Evolutionary conservation across 768 basidiomycete genomes (phyloP), one percentile per base, ranked within the genome.

Genomic region (Chiua virens): DNA sequence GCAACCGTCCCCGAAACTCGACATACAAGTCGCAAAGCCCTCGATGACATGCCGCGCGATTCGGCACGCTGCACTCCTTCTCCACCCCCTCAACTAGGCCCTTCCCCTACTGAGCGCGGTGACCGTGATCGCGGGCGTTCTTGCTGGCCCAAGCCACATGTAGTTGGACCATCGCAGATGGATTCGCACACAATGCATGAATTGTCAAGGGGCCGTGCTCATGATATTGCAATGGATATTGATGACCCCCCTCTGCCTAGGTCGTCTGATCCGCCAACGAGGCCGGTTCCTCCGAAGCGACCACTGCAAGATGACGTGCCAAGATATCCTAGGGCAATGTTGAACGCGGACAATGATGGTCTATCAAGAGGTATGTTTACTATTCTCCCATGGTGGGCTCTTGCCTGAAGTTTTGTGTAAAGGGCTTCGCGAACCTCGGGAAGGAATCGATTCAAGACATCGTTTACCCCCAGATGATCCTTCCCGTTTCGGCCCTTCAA

Each of bases 311-410:
- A 62, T n/a, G 73, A 61, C 0, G 60, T 55, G 7, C 63, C 68
- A 41, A 65, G 64, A 22, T 73, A 68, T 41, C 71, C 73, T n/a
- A 62, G 73, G 27, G 73, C 73, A 0, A 73, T 73, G 72, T 47
- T 68, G 7, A 57, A 60, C 9, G 38, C 58, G 21, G 63, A 57
- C n/a, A 63, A 52, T 27, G 61, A 63, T 28, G 52, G 58, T 11
- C 36, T 9, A 4, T 25, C 45, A 32, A 57, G 61, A 49, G 51
- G 65, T 66, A 46, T 28, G 5, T 25, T 42, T 34, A 1, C 38
- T 17, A 8, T 8, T 34, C 5, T 1, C 42, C 8, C 1, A 2
- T 42, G 1, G 1, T 15, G 7, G 36, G 18, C 20, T 30, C 8
- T 2, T 30, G 13, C 9, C 39, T 53, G n/a, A 57, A 8, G 7